Percentiles rank a stretch among this genome's conserved stretches.
Conservation (phyloP, 2,329 filamentous ascomycete genomes). For the Diaporthe velutina region DNA sequence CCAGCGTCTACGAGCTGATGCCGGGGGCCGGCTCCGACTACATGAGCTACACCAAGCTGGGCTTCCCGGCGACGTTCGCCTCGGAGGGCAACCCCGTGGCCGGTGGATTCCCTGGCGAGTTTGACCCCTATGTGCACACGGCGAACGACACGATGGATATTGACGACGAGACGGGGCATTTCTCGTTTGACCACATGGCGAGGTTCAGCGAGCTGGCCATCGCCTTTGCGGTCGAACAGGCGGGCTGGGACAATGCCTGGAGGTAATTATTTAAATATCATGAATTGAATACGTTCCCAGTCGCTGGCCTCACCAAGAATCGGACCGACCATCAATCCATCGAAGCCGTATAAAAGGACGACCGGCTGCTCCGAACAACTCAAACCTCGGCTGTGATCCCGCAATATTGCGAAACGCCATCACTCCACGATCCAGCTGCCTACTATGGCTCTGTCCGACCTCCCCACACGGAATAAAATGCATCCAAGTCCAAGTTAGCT, state of each 20-base stretch:
- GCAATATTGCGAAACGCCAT: not conserved
- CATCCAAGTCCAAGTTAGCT: not conserved
- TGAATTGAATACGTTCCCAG: not conserved
- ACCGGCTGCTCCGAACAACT: not conserved
- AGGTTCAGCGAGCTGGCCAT: constrained; percentile 56
- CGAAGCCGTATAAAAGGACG: no score
- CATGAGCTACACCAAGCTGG: constrained; percentile 55
- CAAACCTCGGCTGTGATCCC: not conserved
- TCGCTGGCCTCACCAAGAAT: not conserved
- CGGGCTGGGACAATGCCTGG: constrained; percentile 56
- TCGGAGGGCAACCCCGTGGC: constrained; percentile 53
- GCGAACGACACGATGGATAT: constrained; percentile 53
- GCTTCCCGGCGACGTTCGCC: constrained; percentile 55
- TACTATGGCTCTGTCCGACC: no score
- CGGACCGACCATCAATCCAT: not conserved
- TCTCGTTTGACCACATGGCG: constrained; percentile 56
- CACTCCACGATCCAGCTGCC: not conserved
- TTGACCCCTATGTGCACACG: constrained; percentile 54
- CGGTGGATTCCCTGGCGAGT: constrained; percentile 49
- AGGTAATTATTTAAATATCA: constrained; percentile 42
- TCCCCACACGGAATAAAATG: not conserved
- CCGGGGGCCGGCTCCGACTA: constrained; percentile 55
- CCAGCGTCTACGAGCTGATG: constrained; percentile 50
- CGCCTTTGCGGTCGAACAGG: constrained; percentile 55
- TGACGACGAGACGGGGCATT: constrained; percentile 53